Evolutionary conservation across 2,329 filamentous ascomycete genomes (phyloP).

Genomic region (Phialophora chinensis): DNA sequence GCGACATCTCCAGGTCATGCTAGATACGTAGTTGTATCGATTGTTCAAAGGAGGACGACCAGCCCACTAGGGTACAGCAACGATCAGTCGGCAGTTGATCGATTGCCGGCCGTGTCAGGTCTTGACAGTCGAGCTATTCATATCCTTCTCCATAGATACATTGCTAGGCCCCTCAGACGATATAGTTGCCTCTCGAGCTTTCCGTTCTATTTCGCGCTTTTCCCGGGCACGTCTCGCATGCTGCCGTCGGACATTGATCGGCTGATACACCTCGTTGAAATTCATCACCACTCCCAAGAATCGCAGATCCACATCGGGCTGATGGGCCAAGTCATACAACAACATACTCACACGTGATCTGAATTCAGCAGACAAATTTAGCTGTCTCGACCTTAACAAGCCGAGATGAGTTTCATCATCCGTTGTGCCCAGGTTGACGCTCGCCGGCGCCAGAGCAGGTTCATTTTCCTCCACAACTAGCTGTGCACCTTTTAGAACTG

Average conservation of each 20-base stretch:
- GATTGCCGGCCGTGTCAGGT: background rate
- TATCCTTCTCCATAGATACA: slow-evolving; percentile 30
- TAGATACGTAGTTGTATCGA: background rate
- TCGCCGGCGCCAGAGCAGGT: slow-evolving; percentile 27
- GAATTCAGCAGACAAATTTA: slow-evolving; percentile 76
- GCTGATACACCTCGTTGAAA: slow-evolving; percentile 95
- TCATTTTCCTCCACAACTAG: slow-evolving; percentile 33
- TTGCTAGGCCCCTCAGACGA: slow-evolving; percentile 26
- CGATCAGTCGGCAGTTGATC: background rate
- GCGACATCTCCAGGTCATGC: background rate
- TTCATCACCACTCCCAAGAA: slow-evolving; percentile 98
- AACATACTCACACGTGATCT: slow-evolving; percentile 76
- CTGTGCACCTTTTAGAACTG: slow-evolving; percentile 19
- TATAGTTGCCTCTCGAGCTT: slow-evolving; percentile 28
- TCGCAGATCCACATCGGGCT: slow-evolving; percentile 92
- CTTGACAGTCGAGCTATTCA: slow-evolving; percentile 29
- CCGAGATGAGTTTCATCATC: slow-evolving; percentile 70
- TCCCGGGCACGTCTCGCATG: slow-evolving; percentile 41
- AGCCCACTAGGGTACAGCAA: background rate
- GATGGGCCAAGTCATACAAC: slow-evolving; percentile 87
- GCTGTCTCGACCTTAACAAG: slow-evolving; percentile 74
- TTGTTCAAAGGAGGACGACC: background rate
- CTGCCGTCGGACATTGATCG: slow-evolving; percentile 67
- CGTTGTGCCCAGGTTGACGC: slow-evolving; percentile 24
- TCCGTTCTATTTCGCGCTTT: slow-evolving; percentile 33